Conservation (phyloP, 306 rosid genomes). For the Macrotyloma uniflorum region DNA sequence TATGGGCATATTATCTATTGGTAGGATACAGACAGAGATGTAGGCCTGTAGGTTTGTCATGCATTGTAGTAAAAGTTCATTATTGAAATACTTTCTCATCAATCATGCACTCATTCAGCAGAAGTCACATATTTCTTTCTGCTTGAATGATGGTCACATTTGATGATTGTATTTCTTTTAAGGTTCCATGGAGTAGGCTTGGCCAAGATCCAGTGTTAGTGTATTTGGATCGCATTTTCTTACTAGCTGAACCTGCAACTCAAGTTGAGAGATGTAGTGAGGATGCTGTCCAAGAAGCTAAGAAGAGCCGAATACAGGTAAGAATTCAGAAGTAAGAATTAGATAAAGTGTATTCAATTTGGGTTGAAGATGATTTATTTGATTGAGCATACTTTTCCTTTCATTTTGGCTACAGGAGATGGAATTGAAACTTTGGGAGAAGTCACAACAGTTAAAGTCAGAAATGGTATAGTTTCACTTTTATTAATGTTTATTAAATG, state of each 20-base stretch:
- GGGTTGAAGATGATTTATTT: slow-evolving; percentile 17
- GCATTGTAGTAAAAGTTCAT: slow-evolving; percentile 18
- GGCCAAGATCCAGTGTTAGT: slow-evolving; percentile 98
- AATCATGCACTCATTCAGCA: not conserved
- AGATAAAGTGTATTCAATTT: slow-evolving; percentile 11
- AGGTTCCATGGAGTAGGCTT: slow-evolving; percentile 99
- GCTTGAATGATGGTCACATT: slow-evolving; percentile 27
- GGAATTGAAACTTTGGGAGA: slow-evolving; percentile 89
- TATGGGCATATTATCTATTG: slow-evolving; percentile 13
- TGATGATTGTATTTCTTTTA: slow-evolving; percentile 27
- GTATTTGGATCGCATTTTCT: slow-evolving; percentile 86
- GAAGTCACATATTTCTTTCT: slow-evolving; percentile 26
- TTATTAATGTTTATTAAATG: slow-evolving; percentile 12
- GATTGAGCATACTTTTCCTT: slow-evolving; percentile 28
- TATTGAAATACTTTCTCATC: slow-evolving; percentile 3
- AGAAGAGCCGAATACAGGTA: slow-evolving; percentile 82
- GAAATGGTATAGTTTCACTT: slow-evolving; percentile 68
- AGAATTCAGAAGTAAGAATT: slow-evolving; percentile 53
- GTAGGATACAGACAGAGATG: slow-evolving; percentile 1
- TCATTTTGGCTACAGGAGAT: slow-evolving; percentile 71
- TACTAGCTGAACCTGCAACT: slow-evolving; percentile 96
- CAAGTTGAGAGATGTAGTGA: slow-evolving; percentile 81
- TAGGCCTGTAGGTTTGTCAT: not conserved
- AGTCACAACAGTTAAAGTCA: slow-evolving; percentile 63
- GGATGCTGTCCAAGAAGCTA: slow-evolving; percentile 93